phyloP scores from a whole-genome alignment of 257 asterid genomes.

The Rauvolfia tetraphylla region DNA sequence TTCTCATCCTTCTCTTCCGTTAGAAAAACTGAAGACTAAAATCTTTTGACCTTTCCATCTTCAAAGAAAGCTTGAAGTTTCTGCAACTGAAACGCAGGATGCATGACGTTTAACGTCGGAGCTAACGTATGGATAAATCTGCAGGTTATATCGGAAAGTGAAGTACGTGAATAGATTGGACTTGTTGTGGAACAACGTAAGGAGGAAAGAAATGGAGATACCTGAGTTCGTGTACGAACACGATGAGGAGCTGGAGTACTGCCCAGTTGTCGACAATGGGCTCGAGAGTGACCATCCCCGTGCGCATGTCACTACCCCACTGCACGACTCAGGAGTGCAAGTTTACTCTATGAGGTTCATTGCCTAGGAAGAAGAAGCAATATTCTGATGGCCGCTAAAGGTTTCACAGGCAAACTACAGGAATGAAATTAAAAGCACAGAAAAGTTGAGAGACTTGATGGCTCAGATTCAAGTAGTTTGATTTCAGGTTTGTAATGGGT shows the following conservation, averaged over 20 bases:
- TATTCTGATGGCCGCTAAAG: neutral
- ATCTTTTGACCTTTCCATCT: neutral
- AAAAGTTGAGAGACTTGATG: too few relatives aligned
- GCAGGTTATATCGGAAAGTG: conserved; percentile 62
- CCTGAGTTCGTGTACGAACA: conserved; percentile 77
- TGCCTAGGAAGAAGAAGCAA: conserved; percentile 33
- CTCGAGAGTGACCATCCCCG: conserved; percentile 83
- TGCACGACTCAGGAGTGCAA: conserved; percentile 38
- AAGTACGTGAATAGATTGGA: conserved; percentile 61
- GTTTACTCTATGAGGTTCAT: conserved; percentile 79
- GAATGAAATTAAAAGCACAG: too few relatives aligned
- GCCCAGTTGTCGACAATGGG: conserved; percentile 54
- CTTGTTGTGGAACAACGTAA: conserved; percentile 55
- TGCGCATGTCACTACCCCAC: conserved; percentile 17
- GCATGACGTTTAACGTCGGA: neutral
- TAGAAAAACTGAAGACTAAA: neutral
- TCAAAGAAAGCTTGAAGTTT: neutral
- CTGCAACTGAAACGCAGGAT: neutral
- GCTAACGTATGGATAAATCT: neutral
- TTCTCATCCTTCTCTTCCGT: neutral
- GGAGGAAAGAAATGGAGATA: conserved; percentile 55
- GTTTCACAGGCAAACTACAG: neutral
- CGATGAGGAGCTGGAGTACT: conserved; percentile 59
- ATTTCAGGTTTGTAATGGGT: neutral
- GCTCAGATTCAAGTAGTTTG: neutral